Percentiles rank a stretch among this genome's conserved stretches.
These are phyloP conservation scores for Jimgerdemannia flammicorona DNA, from an alignment of 192 early-diverging fungal species.

Conservation along the genomic window DNA sequence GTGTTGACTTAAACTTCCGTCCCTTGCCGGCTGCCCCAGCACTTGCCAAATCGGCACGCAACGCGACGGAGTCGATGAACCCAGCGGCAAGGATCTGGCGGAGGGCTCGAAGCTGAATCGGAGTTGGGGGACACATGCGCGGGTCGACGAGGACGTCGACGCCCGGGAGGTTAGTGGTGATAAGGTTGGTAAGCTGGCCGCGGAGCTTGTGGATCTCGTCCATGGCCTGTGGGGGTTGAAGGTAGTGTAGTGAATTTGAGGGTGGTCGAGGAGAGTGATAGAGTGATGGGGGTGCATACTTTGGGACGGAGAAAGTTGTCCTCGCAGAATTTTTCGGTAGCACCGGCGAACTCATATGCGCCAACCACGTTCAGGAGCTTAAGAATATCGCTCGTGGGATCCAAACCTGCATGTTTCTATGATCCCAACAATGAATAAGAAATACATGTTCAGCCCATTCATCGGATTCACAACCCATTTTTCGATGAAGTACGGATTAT, in stretches of 20 bases:
- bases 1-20: slow-evolving; percentile 22
- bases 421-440: slow-evolving; percentile 5
- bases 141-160: slow-evolving; percentile 58
- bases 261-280: slow-evolving; percentile 11
- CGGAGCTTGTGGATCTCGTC: slow-evolving; percentile 76
- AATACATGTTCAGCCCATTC: neutral
- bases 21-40: slow-evolving; percentile 36
- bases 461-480: neutral
- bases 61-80: slow-evolving; percentile 91
- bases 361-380: slow-evolving; percentile 86
- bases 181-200: slow-evolving; percentile 67
- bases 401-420: slow-evolving; percentile 67
- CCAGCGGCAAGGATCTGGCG: slow-evolving; percentile 87
- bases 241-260: neutral
- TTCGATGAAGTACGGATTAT: too few species aligned
- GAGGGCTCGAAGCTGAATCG: slow-evolving; percentile 67
- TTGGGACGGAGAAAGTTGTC: slow-evolving; percentile 84
- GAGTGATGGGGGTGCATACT: slow-evolving; percentile 41
- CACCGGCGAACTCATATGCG: slow-evolving; percentile 75
- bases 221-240: slow-evolving; percentile 48
- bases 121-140: slow-evolving; percentile 61
- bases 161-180: slow-evolving; percentile 58
- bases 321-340: slow-evolving; percentile 66
- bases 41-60: slow-evolving; percentile 75
- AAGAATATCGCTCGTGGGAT: slow-evolving; percentile 83